Conservation (phyloP, 495 filamentous ascomycete species). For the Xeromyces bisporus region DNA sequence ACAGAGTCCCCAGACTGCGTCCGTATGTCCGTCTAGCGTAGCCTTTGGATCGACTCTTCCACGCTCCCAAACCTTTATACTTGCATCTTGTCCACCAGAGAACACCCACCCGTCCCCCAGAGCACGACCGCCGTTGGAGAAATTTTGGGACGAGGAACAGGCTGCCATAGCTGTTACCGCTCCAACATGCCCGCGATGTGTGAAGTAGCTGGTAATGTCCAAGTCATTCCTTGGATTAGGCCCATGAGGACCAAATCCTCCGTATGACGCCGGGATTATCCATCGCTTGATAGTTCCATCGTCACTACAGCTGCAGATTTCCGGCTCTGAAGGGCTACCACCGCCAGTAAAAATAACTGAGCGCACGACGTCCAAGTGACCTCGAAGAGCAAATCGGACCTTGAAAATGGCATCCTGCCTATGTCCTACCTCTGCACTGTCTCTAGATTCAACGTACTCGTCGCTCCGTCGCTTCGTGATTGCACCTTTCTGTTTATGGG, state of each 20-base stretch:
- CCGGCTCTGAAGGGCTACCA: slow-evolving; percentile 82
- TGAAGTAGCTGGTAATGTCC: slow-evolving; percentile 84
- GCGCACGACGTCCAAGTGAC: slow-evolving; percentile 84
- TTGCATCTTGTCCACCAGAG: slow-evolving; percentile 87
- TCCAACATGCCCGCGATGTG: slow-evolving; percentile 80
- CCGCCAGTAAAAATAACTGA: slow-evolving; percentile 92
- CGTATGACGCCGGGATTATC: slow-evolving; percentile 72
- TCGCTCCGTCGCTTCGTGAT: slow-evolving; percentile 46
- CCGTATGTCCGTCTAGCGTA: slow-evolving; percentile 83
- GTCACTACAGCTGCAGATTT: slow-evolving; percentile 92
- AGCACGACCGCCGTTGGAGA: slow-evolving; percentile 71
- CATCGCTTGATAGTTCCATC: slow-evolving; percentile 92
- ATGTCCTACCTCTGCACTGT: slow-evolving; percentile 18
- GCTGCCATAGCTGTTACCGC: slow-evolving; percentile 78
- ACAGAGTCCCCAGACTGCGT: slow-evolving; percentile 90
- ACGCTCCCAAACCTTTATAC: slow-evolving; percentile 85
- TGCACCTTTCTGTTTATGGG: slow-evolving; percentile 72
- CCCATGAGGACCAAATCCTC: slow-evolving; percentile 36
- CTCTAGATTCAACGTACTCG: slow-evolving; percentile 30
- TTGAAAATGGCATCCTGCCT: slow-evolving; percentile 63
- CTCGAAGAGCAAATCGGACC: slow-evolving; percentile 77
- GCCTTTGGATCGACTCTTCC: slow-evolving; percentile 90
- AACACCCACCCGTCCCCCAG: slow-evolving; percentile 94
- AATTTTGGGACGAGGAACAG: slow-evolving; percentile 67
- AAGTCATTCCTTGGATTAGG: slow-evolving; percentile 48